Base-by-base conservation (phyloP, 176 grass and related monocot species). In the Musa troglodytarum region DNA sequence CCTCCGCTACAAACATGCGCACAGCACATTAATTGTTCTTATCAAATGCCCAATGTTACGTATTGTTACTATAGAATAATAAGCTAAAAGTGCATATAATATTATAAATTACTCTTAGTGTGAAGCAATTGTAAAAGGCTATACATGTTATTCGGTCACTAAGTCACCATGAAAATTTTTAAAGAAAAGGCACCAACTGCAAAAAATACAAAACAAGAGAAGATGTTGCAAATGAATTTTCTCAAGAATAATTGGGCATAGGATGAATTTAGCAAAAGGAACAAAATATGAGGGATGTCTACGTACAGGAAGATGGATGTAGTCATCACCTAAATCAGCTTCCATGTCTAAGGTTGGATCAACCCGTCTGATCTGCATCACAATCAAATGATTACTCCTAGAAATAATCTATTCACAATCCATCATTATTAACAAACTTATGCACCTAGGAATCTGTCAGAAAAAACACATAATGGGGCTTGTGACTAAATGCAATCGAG, bases 281-380 rank as follows among this genome's bases (percentile, higher is more conserved):
- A 23, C 1, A 66, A 23, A 65, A 74, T 24, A 68, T 62, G 62
- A 19, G 16, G 21, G 22, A n/a, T 67, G 10, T 78, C 43, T 69
- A 82, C 90, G 50, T 14, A 93, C 94, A 49, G 85, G 83, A 80
- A 97, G 75, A 87, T 97, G 94, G 58, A 88, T 90, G 85, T 97
- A 97, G 79, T 97, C 90, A 80, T 97, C 94, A 22, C 94, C 90
- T 68, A 63, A 68, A 73, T 97, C 94, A 75, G 94, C 94, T 87
- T 93, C 94, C 94, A 97, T 97, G 74, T 97, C 94, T 82, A 97
- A 80, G 12, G 94, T 97, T 78, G 94, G 94, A 75, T 97, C 94
- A 16, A 97, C 90, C 79, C 65, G 90, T 84, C 85, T 97, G 75
- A 97, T 97, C 94, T 97, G 88, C 81, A 85, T 58, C 70, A 21